Percentiles rank a stretch among this genome's conserved stretches.
These are phyloP conservation scores for Neurospora sp. DNA, from an alignment of 495 filamentous ascomycete genomes.

Conservation along the genomic window DNA sequence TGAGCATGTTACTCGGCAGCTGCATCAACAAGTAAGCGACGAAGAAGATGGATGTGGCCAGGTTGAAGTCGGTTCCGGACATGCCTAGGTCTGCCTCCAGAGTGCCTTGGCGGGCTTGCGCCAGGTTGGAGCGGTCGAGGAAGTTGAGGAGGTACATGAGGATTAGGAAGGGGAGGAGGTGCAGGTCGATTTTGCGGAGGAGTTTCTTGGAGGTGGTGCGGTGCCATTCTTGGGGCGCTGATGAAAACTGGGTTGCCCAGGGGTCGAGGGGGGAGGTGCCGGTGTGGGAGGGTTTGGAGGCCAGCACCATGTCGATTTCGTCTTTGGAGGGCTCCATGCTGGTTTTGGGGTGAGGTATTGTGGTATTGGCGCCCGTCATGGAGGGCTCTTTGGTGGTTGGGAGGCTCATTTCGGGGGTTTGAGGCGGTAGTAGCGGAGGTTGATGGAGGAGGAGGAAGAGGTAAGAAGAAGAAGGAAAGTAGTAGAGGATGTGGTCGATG, in stretches of 20 bases:
- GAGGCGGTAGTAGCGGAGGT: not conserved
- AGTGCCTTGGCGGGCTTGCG: conserved; percentile 33
- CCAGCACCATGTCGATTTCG: not conserved
- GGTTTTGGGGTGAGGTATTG: not conserved
- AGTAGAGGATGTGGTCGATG: not conserved
- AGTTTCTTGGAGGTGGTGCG: conserved; percentile 12
- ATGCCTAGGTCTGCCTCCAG: conserved; percentile 37
- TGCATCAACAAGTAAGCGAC: conserved; percentile 48
- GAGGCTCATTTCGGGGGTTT: not conserved
- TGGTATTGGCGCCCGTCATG: not conserved
- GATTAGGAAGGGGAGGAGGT: conserved; percentile 30
- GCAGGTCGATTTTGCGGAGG: conserved; percentile 31
- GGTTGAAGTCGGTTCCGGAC: conserved; percentile 40
- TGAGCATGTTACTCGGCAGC: conserved; percentile 45
- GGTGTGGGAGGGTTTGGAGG: too few relatives aligned
- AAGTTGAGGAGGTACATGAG: conserved; percentile 37
- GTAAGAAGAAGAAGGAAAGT: not conserved
- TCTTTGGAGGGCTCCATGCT: not conserved
- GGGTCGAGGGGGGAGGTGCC: not conserved
- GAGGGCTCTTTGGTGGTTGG: not conserved
- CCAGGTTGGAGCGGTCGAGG: conserved; percentile 34
- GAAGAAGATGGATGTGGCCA: conserved; percentile 48
- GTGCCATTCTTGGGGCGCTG: conserved; percentile 6
- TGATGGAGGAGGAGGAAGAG: not conserved
- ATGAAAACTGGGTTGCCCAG: not conserved